These are phyloP conservation scores for Claviceps capensis DNA, from an alignment of 2,329 filamentous ascomycete genomes.

Conservation along the genomic window DNA sequence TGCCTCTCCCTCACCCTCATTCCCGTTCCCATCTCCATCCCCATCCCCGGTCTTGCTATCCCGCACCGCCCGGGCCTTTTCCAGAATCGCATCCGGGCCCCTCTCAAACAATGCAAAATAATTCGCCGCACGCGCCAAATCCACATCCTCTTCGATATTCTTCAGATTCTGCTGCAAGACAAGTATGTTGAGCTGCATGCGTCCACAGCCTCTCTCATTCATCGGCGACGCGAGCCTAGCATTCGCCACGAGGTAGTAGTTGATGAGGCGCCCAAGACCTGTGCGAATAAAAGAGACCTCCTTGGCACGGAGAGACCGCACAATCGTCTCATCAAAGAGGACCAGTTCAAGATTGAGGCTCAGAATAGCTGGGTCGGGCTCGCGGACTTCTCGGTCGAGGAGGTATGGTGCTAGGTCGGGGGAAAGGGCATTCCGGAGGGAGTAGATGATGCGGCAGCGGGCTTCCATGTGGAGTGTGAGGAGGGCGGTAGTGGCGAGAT, in stretches of 20 bases:
- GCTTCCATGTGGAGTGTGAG: slow-evolving; percentile 82
- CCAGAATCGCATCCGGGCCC: slow-evolving; percentile 52
- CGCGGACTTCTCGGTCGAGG: slow-evolving; percentile 58
- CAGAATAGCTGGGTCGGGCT: slow-evolving; percentile 70
- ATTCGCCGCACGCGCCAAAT: slow-evolving; percentile 46
- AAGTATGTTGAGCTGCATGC: slow-evolving; percentile 86
- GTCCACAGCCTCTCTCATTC: slow-evolving; percentile 70
- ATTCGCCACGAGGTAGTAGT: slow-evolving; percentile 62
- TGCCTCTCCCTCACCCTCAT: no score
- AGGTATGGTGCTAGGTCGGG: slow-evolving; percentile 47
- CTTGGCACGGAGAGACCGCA: slow-evolving; percentile 53
- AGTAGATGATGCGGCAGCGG: slow-evolving; percentile 71
- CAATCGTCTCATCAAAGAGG: slow-evolving; percentile 73
- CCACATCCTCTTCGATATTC: slow-evolving; percentile 65
- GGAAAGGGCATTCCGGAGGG: slow-evolving; percentile 51
- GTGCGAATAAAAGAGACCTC: slow-evolving; percentile 65
- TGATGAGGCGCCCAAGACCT: slow-evolving; percentile 66
- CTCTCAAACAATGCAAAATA: slow-evolving; percentile 57
- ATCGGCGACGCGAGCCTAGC: slow-evolving; percentile 61
- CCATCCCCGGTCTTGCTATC: slow-evolving; percentile 17
- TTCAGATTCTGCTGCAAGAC: slow-evolving; percentile 95
- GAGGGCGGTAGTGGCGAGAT: slow-evolving; percentile 65
- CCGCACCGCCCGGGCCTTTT: slow-evolving; percentile 39
- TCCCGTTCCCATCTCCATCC: no score
- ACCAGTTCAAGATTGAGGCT: slow-evolving; percentile 71